Evolutionary conservation across 2,329 filamentous ascomycete species (phyloP).

Genomic region (Atkinsonella hypoxylon): DNA sequence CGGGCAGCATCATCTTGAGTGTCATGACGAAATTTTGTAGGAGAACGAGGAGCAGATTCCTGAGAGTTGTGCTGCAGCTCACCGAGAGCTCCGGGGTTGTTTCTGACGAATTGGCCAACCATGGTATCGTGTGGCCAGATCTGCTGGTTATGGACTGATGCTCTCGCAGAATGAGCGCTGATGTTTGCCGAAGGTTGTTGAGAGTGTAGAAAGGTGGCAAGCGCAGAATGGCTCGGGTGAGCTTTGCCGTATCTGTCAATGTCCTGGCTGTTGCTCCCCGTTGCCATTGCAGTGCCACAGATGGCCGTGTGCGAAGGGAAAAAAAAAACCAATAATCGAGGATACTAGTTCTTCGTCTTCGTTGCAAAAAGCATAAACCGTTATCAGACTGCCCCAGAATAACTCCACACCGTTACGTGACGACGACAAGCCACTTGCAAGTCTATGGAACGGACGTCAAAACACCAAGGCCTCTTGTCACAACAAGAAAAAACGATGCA

Average conservation of each 20-base stretch:
- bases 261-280: constrained; percentile 5
- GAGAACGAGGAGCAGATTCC: constrained; percentile 26
- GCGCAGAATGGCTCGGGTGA: constrained; percentile 10
- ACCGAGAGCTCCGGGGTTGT: constrained; percentile 35
- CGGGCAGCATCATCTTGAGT: constrained; percentile 14
- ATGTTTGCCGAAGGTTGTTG: constrained; percentile 33
- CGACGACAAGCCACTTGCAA: not conserved
- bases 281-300: constrained; percentile 11
- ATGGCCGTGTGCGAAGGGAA: not conserved
- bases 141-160: not conserved
- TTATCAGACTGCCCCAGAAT: not conserved
- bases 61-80: constrained; percentile 47
- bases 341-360: not conserved
- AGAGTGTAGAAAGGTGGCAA: constrained; percentile 35
- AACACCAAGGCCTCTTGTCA: not conserved
- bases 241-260: constrained; percentile 6
- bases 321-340: not conserved
- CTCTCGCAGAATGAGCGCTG: constrained; percentile 9
- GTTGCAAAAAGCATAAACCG: not conserved
- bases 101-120: constrained; percentile 23
- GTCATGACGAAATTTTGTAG: constrained; percentile 25
- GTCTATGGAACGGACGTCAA: not conserved
- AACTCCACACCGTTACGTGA: not conserved
- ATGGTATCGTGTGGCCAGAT: constrained; percentile 13
- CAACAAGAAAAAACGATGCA: not conserved